Base-by-base conservation (phyloP, 768 basidiomycete species). In the Trichaptum fuscoviolaceum region DNA sequence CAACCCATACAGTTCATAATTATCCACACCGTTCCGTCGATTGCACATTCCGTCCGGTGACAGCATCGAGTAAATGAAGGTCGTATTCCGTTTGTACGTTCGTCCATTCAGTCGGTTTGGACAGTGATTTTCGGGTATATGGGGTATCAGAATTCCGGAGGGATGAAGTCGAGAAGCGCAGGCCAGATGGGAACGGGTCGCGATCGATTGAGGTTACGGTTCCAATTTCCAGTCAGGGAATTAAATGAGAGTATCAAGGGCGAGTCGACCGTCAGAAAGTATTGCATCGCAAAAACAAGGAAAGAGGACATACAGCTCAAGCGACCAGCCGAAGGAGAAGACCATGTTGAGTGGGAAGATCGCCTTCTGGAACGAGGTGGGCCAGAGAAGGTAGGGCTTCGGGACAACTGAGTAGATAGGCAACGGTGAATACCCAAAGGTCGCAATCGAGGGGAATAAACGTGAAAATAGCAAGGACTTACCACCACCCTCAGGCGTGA, bases 311-410 rank as follows among this genome's bases (percentile, higher is more conserved):
- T 75, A 92, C 92, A 91, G 86, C 76, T 94, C 92, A 25, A 92
- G 74, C 68, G 80, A 80, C 92, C 92, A 95, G 1, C 80, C 85
- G 7, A 91, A 34, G 0, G 92, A 82, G 67, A 90, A 87, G 25
- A 82, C 69, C 1, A 95, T 75, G 67, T 82, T 83, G 18, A 93
- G 76, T 0, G 93, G 92, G 62, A 93, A 81, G 58, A 91, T 84
- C 2, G 84, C 83, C 10, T 69, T 70, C 71, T 75, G 78, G 18
- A 85, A 77, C 0, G 70, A 26, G 20, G 75, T 69, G 3, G 79
- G 75, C 91, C 91, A 94, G 9, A 84, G 64, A 35, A 79, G 68
- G 70, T 81, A 85, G 0, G 92, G 92, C 63, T 81, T 89, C 0
- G 92, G 87, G 6, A 88, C 69, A 62, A 91, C 90, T 91, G 62